A percentile compares a stretch with the other conserved stretches of the same genome.
phyloP scores from a whole-genome alignment of 108 stramenopile species.

The Nitzschia sp. region DNA sequence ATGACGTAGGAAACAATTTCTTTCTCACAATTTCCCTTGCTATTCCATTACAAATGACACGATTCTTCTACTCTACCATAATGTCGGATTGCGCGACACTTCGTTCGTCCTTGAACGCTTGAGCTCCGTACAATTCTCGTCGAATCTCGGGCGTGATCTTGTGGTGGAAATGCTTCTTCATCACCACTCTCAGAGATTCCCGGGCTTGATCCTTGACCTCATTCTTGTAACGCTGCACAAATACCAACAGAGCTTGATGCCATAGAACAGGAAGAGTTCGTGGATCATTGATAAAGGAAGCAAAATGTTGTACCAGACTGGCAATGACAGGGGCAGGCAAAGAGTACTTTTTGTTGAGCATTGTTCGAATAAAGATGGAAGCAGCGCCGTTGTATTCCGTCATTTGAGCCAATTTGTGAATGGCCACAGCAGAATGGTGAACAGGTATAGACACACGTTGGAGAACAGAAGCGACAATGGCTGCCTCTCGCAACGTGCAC shows the following conservation, averaged over 20 bases:
- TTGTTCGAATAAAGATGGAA: slow-evolving; percentile 87
- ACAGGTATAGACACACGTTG: slow-evolving; percentile 93
- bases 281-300: slow-evolving; percentile 64
- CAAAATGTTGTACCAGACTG: slow-evolving; percentile 89
- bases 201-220: slow-evolving; percentile 81
- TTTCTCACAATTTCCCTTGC: not conserved
- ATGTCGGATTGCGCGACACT: slow-evolving; percentile 6
- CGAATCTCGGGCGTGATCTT: slow-evolving; percentile 96
- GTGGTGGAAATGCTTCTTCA: slow-evolving; percentile 90
- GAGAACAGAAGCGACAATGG: slow-evolving; percentile 92
- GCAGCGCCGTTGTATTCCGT: slow-evolving; percentile 90
- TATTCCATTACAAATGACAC: not conserved
- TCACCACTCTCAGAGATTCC: slow-evolving; percentile 69
- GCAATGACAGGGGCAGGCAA: slow-evolving; percentile 92
- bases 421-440: slow-evolving; percentile 95
- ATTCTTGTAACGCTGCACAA: slow-evolving; percentile 94
- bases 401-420: slow-evolving; percentile 93
- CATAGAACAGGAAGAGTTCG: slow-evolving; percentile 89
- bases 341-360: slow-evolving; percentile 97
- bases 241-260: slow-evolving; percentile 94
- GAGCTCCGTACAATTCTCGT: slow-evolving; percentile 89
- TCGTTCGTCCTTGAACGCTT: slow-evolving; percentile 81
- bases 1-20: too few relatives aligned
- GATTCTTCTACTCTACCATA: too few relatives aligned
- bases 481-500: slow-evolving; percentile 95